Evolutionary conservation across 805 yeast species (phyloP), one percentile per base, ranked within the genome.

Genomic region (Lipomyces yamanashiensis): DNA sequence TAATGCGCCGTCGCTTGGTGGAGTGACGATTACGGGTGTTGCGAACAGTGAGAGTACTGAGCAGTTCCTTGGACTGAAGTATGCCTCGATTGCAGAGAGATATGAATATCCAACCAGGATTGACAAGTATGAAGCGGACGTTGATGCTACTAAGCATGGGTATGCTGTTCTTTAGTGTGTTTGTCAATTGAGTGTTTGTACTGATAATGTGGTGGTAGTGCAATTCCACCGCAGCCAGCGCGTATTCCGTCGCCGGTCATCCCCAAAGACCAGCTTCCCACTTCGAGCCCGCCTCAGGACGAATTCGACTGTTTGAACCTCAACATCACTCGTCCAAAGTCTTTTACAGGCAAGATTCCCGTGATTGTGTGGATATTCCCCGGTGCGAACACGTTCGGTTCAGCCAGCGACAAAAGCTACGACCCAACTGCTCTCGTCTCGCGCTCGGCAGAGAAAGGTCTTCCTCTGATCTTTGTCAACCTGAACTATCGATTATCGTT

Each of bases 401-500:
- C 60, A 10, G 67, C 67, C 5, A 44, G 68, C 23, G 67, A 63
- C 52, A 62, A 62, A 49, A 10, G 39, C 15, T 62, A 63, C 56
- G 73, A 74, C 54, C 74, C 77, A 1, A 48, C 67, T 7, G 58
- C 64, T 1, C 68, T 75, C 62, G 74, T 75, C 7, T 49, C 59
- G 21, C 63, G 67, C 2, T 68, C 73, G 7, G 56, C 61, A 4
- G 63, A 56, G 5, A 63, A 58, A 0, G 70, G 64, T 21, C 60
- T 63, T 62, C 77, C 78, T 7, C 62, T 76, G 28, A 72, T 79
- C 40, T 73, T 76, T 51, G 79, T 79, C 2, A 69, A 76, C 13
- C 63, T 78, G 54, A 79, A 78, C 64, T 80, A 77, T 66, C 72
- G 82, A 39, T 69, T 79, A 2, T 74, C 74, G 15, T 69, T 74